phyloP scores from a whole-genome alignment of 1,284 basidiomycete genomes.

The Boletus semigastroideus region DNA sequence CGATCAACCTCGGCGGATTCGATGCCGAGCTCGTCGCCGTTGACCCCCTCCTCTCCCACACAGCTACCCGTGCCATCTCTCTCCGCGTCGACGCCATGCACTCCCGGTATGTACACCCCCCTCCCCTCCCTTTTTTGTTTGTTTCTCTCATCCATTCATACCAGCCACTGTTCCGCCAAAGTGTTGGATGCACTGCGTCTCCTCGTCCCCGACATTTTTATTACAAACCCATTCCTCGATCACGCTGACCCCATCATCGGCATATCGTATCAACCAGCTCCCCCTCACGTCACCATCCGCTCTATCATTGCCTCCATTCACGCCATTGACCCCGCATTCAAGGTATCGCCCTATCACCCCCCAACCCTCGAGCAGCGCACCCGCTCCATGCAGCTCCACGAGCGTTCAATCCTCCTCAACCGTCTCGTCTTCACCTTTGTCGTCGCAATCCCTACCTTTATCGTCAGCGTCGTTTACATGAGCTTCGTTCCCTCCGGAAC shows the following conservation, averaged over 20 bases:
- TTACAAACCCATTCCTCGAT: conserved; percentile 44
- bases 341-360: conserved; percentile 46
- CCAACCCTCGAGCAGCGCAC: conserved; percentile 63
- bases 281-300: conserved; percentile 63
- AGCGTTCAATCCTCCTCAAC: conserved; percentile 52
- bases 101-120: conserved; percentile 49
- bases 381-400: conserved; percentile 54
- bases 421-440: conserved; percentile 61
- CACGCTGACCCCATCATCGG: conserved; percentile 49
- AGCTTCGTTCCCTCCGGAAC: conserved; percentile 55
- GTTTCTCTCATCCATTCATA: conserved; percentile 8
- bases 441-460: conserved; percentile 74
- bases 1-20: conserved; percentile 62
- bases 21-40: conserved; percentile 51
- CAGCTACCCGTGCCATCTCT: conserved; percentile 48
- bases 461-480: conserved; percentile 80
- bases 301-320: conserved; percentile 52
- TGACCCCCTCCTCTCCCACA: conserved; percentile 23
- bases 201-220: conserved; percentile 38
- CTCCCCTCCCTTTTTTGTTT: not conserved
- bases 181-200: conserved; percentile 46
- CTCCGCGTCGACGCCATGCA: conserved; percentile 71
- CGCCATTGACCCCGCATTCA: conserved; percentile 42
- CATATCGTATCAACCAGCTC: conserved; percentile 58
- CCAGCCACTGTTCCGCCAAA: conserved; percentile 54